Evolutionary conservation across 1,284 basidiomycete species (phyloP), one percentile per base, ranked within the genome.

Genomic region (Meira nashicola): DNA sequence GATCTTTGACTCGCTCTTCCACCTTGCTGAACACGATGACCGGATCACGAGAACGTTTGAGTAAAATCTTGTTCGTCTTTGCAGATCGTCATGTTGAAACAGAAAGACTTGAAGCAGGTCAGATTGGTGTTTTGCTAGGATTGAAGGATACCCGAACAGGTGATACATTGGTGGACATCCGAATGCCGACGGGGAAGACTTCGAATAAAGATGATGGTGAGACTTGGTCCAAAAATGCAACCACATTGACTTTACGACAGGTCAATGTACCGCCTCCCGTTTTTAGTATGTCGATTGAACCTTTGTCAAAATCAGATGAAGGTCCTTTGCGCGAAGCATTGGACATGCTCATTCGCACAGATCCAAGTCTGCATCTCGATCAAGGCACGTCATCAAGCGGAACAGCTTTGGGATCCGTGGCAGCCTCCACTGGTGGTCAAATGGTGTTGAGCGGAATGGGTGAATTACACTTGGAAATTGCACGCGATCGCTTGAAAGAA

Each of bases 231-330:
- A 1, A 25, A 60, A 10, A 37, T 57, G 19, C 50, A 1, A 63
- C 64, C 44, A 49, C 63, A 2, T 73, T 83, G 17, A 79, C 84
- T 7, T 81, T 89, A 62, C 83, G 83, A 39, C 84, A 86, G 46
- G 90, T 92, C 1, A 84, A 92, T 63, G 84, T 91, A 57, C 90
- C 90, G 2, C 86, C 87, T 51, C 87, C 90, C 8, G 86, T 89
- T 65, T 84, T 88, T 17, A 72, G 68, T 49, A 75, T 78, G 62
- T 73, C 71, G 10, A 64, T 79, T 23, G 74, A 78, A 58, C 68
- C 70, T 14, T 59, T 57, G 39, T 63, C 54, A 57, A 77, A 78
- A 52, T 73, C 72, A 33, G 90, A 92, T 74, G 81, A 89, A 9
- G 83, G 85, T 58, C 85, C 86, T 11, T 88, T 92, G 1, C 84